Percentiles rank a stretch among this genome's conserved stretches.
Evolutionary conservation across 2,329 filamentous ascomycete species (phyloP).

Genomic region (Atkinsonella texensis): DNA sequence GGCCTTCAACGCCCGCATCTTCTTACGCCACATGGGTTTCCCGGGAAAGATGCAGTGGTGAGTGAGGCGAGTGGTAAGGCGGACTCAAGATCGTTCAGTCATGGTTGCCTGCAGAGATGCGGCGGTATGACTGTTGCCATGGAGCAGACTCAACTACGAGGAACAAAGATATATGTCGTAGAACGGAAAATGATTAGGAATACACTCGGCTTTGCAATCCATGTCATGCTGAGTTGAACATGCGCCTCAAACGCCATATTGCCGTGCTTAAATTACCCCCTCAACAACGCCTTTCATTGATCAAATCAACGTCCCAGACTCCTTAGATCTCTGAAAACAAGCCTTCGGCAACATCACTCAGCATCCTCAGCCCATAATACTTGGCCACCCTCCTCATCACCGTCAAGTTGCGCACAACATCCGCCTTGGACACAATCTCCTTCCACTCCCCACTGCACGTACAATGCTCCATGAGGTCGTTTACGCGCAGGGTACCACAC

Average conservation of each 20-base stretch:
- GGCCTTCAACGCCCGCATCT: too few species aligned
- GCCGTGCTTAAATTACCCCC: too few species aligned
- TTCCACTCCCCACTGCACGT: slow-evolving; percentile 82
- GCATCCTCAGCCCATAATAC: slow-evolving; percentile 72
- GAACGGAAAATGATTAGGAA: too few species aligned
- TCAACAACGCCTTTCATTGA: too few species aligned
- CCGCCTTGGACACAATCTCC: slow-evolving; percentile 54
- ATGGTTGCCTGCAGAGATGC: neutral
- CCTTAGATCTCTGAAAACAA: slow-evolving; percentile 36
- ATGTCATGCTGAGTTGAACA: too few species aligned
- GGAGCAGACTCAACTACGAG: neutral
- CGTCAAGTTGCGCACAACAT: slow-evolving; percentile 50
- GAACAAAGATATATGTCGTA: too few species aligned
- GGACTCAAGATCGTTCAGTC: neutral
- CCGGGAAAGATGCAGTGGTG: slow-evolving; percentile 23
- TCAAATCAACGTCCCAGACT: neutral
- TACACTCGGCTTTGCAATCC: too few species aligned
- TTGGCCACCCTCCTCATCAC: slow-evolving; percentile 65
- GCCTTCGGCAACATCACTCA: slow-evolving; percentile 61
- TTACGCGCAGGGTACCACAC: slow-evolving; percentile 63
- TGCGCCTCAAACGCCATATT: too few species aligned
- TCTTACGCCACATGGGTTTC: too few species aligned
- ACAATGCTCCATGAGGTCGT: slow-evolving; percentile 96
- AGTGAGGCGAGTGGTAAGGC: too few species aligned
- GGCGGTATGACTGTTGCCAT: neutral